These are phyloP conservation scores for Durusdinium trenchii DNA, from an alignment of 73 alveolate species.

Conservation along the genomic window DNA sequence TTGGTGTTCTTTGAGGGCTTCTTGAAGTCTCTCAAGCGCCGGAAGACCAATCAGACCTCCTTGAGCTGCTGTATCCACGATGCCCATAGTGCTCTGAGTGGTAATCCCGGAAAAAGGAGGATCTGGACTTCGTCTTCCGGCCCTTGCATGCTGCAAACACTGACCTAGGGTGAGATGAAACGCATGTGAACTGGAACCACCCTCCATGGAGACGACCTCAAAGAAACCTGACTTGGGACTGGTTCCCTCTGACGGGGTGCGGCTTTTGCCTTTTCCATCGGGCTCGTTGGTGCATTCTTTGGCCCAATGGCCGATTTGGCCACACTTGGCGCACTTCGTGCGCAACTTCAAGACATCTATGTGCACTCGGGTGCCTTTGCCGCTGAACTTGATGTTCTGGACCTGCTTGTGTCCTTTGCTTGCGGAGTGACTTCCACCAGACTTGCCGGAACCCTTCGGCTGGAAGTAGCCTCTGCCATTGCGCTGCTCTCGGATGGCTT, in stretches of 20 bases:
- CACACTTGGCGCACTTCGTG: background rate
- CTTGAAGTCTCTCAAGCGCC: too few species aligned
- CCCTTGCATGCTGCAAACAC: background rate
- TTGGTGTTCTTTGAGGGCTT: too few species aligned
- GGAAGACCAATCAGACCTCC: too few species aligned
- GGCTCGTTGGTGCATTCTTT: background rate
- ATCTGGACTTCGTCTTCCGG: background rate
- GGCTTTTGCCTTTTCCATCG: background rate
- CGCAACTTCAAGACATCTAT: background rate
- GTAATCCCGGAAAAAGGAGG: background rate
- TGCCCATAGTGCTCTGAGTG: too few species aligned
- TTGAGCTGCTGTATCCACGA: too few species aligned
- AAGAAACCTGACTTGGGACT: background rate
- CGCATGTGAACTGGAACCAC: background rate
- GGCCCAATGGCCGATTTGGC: conserved; percentile 6
- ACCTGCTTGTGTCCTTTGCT: background rate
- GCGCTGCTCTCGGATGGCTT: background rate
- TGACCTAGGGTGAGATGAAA: background rate
- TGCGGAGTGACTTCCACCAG: background rate
- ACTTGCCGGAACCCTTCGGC: background rate
- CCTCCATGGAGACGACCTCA: background rate
- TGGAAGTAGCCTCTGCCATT: background rate
- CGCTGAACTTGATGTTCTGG: background rate
- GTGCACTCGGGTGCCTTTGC: background rate
- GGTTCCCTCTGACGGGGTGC: background rate